phyloP scores from a whole-genome alignment of 225 moss, liverwort and hornwort genomes.

The Ulota crispa region DNA sequence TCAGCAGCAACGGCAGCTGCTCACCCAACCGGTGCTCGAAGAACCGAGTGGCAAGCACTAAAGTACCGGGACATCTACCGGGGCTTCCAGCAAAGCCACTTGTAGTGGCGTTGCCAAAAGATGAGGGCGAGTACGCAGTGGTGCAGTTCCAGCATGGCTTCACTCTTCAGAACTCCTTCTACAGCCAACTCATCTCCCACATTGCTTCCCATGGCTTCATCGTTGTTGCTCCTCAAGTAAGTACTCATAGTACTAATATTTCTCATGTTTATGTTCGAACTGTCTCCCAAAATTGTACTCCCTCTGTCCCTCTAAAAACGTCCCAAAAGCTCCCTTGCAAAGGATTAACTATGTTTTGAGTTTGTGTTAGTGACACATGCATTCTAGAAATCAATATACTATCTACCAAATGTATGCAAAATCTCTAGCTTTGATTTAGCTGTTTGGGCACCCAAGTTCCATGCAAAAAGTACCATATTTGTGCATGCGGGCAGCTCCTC shows the following conservation, averaged over 20 bases:
- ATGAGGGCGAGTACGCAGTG: slow-evolving; percentile 61
- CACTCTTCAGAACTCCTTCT: slow-evolving; percentile 52
- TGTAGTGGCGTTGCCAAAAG: slow-evolving; percentile 57
- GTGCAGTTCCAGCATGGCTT: slow-evolving; percentile 80
- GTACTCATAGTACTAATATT: neutral
- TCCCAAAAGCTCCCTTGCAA: no score
- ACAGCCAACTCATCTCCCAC: slow-evolving; percentile 68
- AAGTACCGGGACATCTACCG: neutral
- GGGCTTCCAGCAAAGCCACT: slow-evolving; percentile 54
- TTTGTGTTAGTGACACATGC: no score
- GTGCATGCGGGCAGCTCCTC: no score
- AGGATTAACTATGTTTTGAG: no score
- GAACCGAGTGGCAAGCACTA: slow-evolving; percentile 5
- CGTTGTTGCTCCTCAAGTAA: slow-evolving; percentile 86
- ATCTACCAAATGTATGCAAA: no score
- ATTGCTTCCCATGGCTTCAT: slow-evolving; percentile 81
- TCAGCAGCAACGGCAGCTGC: slow-evolving; percentile 13
- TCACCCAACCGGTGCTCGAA: slow-evolving; percentile 14
- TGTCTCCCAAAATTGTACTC: no score
- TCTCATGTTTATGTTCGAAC: no score
- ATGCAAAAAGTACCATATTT: no score
- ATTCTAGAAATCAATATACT: no score
- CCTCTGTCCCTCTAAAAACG: no score
- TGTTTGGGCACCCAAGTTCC: no score
- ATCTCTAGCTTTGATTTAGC: no score